Evolutionary conservation across 306 rosid species (phyloP).

Genomic region (Quercus suber): DNA sequence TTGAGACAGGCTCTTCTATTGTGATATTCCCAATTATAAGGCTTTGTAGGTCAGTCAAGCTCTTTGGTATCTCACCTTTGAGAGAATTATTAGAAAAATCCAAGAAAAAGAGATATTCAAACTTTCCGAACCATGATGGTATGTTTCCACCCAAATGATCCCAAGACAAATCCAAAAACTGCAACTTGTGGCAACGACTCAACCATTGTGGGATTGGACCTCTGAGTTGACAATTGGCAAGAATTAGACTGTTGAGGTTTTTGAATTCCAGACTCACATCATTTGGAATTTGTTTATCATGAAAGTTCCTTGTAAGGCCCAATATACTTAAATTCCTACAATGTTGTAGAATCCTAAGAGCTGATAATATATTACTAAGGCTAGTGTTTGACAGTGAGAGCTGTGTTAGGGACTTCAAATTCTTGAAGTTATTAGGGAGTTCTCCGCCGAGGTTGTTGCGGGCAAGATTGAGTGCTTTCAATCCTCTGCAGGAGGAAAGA

Average conservation of each 20-base stretch:
- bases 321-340: conserved; percentile 38
- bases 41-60: not conserved
- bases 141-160: conserved; percentile 35
- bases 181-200: conserved; percentile 32
- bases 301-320: conserved; percentile 26
- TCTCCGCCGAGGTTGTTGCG: too few relatives aligned
- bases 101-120: not conserved
- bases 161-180: conserved; percentile 45
- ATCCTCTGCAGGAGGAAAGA: conserved; percentile 31
- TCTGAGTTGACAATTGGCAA: conserved; percentile 34
- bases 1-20: not conserved
- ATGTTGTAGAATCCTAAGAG: conserved; percentile 32
- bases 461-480: not conserved
- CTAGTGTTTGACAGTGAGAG: too few relatives aligned
- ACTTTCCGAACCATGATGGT: conserved; percentile 32
- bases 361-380: too few relatives aligned
- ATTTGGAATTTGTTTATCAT: conserved; percentile 29
- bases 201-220: conserved; percentile 53
- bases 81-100: conserved; percentile 45
- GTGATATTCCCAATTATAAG: not conserved
- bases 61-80: conserved; percentile 22
- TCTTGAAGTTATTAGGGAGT: too few relatives aligned
- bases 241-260: conserved; percentile 26
- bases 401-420: too few relatives aligned
- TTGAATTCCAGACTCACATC: conserved; percentile 12